Evolutionary conservation across 1,139 yeast genomes (phyloP), one percentile per base, ranked within the genome.

Genomic region (Kodamaea alishanica): DNA sequence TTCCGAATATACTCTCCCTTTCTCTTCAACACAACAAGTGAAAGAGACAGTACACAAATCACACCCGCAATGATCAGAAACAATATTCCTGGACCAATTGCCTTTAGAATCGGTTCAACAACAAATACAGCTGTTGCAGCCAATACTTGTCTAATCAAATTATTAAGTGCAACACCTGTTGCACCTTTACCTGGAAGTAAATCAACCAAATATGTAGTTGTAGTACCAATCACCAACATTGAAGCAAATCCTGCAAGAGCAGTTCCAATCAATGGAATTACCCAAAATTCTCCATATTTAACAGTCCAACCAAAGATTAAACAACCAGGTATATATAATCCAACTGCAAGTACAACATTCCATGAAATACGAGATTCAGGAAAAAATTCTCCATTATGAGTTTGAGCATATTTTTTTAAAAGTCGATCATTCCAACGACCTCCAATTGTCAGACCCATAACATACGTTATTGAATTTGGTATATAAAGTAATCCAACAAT

Each of bases 111-210:
- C 0, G 95, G 95, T 34, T 82, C 89, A 1, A 84, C 79, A 9
- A 81, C 70, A 57, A 88, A 88, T 0, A 90, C 81, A 6, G 87
- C 90, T 3, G 73, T 67, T 0, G 95, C 87, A 0, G 95, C 95
- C 46, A 85, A 65, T 1, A 79, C 65, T 69, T 81, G 85, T 51
- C 96, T 70, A 29, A 83, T 67, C 44, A 88, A 70, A 53, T 87
- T 88, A 53, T 85, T 87, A 41, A 88, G 60, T 0, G 96, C 95
- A 32, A 87, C 87, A 1, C 95, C 96, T 0, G 95, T 84, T 5
- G 95, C 90, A 29, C 96, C 95, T 51, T 83, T 74, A 0, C 95
- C 95, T 0, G 96, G 96, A 37, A 88, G 68, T 0, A 89, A 79
- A 56, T 88, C 96, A 2, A 88, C 90, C 42, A 88, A 64, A 55